Conservation (phyloP, 2,329 filamentous ascomycete species). For the Epichloe coenophiala region DNA sequence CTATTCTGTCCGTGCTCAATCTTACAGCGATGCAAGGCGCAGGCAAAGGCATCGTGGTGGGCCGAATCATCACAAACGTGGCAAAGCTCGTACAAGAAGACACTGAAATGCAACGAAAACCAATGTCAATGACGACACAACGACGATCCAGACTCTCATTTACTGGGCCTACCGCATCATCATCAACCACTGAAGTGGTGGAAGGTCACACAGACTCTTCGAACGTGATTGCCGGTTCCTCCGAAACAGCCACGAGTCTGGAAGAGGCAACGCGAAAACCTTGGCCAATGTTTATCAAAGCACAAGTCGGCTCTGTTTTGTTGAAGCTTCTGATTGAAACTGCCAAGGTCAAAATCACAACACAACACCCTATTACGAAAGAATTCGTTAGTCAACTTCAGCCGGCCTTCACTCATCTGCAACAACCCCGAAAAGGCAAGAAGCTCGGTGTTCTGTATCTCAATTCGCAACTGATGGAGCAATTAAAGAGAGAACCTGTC, state of each 20-base stretch:
- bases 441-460: conserved; percentile 59
- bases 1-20: conserved; percentile 55
- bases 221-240: conserved; percentile 5
- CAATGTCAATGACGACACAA: conserved; percentile 14
- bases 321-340: conserved; percentile 37
- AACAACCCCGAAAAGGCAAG: conserved; percentile 55
- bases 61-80: conserved; percentile 39
- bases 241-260: conserved; percentile 4
- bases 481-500: conserved; percentile 61
- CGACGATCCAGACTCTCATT: conserved; percentile 16
- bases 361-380: conserved; percentile 51
- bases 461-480: conserved; percentile 52
- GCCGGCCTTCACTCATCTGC: conserved; percentile 66
- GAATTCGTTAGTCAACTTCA: conserved; percentile 51
- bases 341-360: conserved; percentile 56
- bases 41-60: conserved; percentile 49
- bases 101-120: conserved; percentile 34
- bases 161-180: conserved; percentile 5
- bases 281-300: conserved; percentile 36
- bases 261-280: conserved; percentile 10
- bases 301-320: conserved; percentile 38
- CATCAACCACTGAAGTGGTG: not conserved
- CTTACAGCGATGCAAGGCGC: conserved; percentile 41
- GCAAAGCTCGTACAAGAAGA: conserved; percentile 54
- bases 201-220: not conserved